Evolutionary conservation across 192 early-diverging fungal genomes (phyloP).

Genomic region (Coemansia sp.): DNA sequence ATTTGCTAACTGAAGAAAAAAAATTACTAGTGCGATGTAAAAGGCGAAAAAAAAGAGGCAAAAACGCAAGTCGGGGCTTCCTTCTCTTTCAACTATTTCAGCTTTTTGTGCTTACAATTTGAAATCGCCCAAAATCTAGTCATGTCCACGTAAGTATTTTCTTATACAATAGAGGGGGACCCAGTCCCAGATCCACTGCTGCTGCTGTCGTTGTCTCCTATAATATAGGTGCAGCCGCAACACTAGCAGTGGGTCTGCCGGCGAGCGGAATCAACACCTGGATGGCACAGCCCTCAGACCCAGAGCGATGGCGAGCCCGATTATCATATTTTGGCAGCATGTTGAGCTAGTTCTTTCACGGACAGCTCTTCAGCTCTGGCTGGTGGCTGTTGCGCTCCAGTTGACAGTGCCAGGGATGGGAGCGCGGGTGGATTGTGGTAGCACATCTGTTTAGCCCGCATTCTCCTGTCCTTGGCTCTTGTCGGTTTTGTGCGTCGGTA

Average conservation of each 20-base stretch:
- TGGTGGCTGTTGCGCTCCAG: conserved; percentile 6
- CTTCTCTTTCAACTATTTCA: conserved; percentile 31
- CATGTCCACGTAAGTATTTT: conserved; percentile 40
- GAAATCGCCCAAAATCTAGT: conserved; percentile 18
- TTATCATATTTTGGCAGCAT: neutral
- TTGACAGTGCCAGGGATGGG: neutral
- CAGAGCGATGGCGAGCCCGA: conserved; percentile 2
- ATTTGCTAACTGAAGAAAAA: neutral
- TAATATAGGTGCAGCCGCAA: neutral
- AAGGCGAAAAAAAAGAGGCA: neutral
- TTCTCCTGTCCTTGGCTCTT: conserved; percentile 1
- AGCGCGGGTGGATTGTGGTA: neutral
- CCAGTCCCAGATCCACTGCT: neutral
- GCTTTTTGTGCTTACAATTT: conserved; percentile 16
- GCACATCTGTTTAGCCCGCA: neutral
- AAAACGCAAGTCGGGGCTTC: conserved; percentile 3
- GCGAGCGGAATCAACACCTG: conserved; percentile 10
- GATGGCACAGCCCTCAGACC: conserved; percentile 7
- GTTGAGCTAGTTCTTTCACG: neutral
- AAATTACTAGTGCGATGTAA: neutral
- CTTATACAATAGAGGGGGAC: neutral
- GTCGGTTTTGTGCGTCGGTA: conserved; percentile 28
- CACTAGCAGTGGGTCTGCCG: conserved; percentile 1
- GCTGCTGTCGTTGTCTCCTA: neutral
- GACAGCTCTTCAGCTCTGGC: conserved; percentile 5